Base-by-base conservation (phyloP, 129 eudicot genomes). In the Silybum marianum region DNA sequence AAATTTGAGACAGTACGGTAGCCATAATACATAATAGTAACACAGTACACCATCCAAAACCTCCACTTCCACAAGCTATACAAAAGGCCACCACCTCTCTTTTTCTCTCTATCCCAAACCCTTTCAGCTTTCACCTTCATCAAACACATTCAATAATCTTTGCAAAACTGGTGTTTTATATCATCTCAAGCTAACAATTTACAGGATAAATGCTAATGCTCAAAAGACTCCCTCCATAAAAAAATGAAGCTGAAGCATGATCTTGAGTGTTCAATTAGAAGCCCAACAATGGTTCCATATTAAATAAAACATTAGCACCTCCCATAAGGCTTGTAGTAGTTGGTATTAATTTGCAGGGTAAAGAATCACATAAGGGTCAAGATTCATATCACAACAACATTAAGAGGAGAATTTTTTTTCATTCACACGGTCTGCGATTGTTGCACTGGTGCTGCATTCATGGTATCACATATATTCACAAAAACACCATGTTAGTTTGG, bases 61-160 rank as follows among this genome's bases (percentile, higher is more conserved):
- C 32, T 34, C 76, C 78, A 67, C 10, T 75, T 80, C 36, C 66
- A 69, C 71, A 75, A 75, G 22, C 34, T 51, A 58, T 68, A 81
- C 66, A 65, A 63, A 72, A 19, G 28, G 63, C 84, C 46, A 60
- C 2, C 60, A 82, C 32, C 2, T 28, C 54, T 68, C 71, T 75
- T 68, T 23, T 42, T 22, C 65, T 48, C 23, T 63, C 65, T 46
- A 70, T 13, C n/a, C 34, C 28, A 73, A 71, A 19, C 72, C 46
- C 81, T 69, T 18, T 69, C 46, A 75, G 77, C 78, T 70, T 54
- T 23, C 46, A 18, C 67, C 16, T 40, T 73, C 36, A 65, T 81
- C 84, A 73, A 72, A 38, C 66, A 39, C 36, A 30, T 30, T 58
- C 60, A 71, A 14, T 23, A 70, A 10, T 28, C 18, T 32, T 58